Conservation (phyloP, 345 rosid genomes). For the Bruguiera sexangula region DNA sequence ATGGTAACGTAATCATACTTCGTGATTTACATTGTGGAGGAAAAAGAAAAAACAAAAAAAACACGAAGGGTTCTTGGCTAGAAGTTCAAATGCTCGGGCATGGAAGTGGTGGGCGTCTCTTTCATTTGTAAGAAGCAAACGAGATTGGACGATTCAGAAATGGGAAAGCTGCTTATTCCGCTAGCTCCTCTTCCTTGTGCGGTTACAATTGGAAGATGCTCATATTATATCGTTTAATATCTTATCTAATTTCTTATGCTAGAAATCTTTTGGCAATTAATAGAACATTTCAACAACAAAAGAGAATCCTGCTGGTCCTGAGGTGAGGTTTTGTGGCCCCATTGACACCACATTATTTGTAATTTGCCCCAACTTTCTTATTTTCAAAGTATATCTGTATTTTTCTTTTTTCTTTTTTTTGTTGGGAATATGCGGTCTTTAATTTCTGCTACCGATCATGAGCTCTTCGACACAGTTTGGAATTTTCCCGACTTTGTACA, state of each 20-base stretch:
- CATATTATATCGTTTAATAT: not conserved
- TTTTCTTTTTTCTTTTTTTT: too few species aligned
- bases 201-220: conserved; percentile 6
- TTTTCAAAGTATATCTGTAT: too few species aligned
- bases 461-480: too few species aligned
- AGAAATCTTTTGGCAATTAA: not conserved
- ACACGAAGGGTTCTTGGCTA: too few species aligned
- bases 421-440: too few species aligned
- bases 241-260: not conserved
- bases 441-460: too few species aligned
- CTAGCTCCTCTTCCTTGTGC: conserved; percentile 16
- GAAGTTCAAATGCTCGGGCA: conserved; percentile 22
- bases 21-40: not conserved
- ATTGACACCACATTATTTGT: too few species aligned
- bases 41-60: too few species aligned
- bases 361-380: too few species aligned
- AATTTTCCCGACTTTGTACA: too few species aligned
- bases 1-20: not conserved
- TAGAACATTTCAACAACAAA: not conserved
- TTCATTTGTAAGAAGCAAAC: conserved; percentile 7
- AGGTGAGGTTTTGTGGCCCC: too few species aligned
- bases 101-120: conserved; percentile 33
- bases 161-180: not conserved
- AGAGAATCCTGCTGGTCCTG: not conserved
- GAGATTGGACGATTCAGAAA: not conserved